Base-by-base conservation (phyloP, 2,329 filamentous ascomycete genomes). In the Thielaviopsis cerberus region DNA sequence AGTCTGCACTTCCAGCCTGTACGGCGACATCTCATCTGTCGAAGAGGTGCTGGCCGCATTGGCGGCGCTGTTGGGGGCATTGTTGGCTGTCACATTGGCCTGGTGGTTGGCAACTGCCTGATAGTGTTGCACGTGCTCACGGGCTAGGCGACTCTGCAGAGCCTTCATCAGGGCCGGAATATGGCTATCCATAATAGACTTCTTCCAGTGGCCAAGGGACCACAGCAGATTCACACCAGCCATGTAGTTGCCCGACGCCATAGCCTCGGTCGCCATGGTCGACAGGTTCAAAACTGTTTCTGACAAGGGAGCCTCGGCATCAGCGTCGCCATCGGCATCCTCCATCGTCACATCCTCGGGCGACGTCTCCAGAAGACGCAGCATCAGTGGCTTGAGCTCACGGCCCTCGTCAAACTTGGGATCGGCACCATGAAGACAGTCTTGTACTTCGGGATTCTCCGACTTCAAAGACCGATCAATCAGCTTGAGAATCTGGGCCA, bases 181-280 rank as follows among this genome's bases (percentile, higher is more conserved):
- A 66, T 98, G 92, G 61, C 87, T 79, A 68, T 98, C 92, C 62
- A 98, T 88, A 62, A 92, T 83, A 15, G 85, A 81, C 1, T 91
- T 87, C 65, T 87, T 90, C 61, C 87, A 84, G 64, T 87, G 81
- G 4, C 88, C 88, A 22, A 99, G 73, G 17, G 88, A 92, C 90
- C 90, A 97, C 17, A 98, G 73, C 24, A 94, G 85, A 67, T 95
- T 96, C 68, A 98, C 85, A 51, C 88, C 89, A 13, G 90, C 88
- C 20, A 90, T 80, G 66, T 94, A 88, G 63, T 89, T 88, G 59
- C 78, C 79, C 56, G 83, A 83, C 5, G 86, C 86, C 63, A 98
- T 81, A 10, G 86, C 85, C 69, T 97, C 92, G 0, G 87, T 91
- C 1, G 90, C 89, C 57, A 91, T 81, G n/a, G 82, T 79, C 20